Base-by-base conservation (phyloP, 2,329 filamentous ascomycete genomes). In the Scytalidium lignicola region DNA sequence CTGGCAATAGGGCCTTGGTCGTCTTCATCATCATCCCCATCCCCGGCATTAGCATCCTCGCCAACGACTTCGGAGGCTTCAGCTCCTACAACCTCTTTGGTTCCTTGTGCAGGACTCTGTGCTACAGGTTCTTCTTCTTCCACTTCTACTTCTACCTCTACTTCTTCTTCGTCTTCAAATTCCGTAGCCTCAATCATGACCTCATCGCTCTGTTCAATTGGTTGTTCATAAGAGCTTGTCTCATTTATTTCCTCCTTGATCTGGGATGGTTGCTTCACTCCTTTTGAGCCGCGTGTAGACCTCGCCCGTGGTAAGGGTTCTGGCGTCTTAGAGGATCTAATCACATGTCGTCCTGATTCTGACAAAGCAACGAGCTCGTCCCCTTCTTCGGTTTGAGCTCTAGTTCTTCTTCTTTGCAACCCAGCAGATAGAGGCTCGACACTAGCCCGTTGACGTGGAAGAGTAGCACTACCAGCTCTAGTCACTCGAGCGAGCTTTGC, bases 291-390 rank as follows among this genome's bases (percentile, higher is more conserved):
- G 52, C 62, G 53, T 21, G 50, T 58, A 2, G 53, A 41, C 51
- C 61, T 56, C n/a, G 20, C 10, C 44, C 59, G 71, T 13, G 66
- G 60, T 17, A 70, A 61, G 2, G 73, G 61, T 54, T 85, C 80
- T 0, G 81, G 80, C 55, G 78, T 83, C 48, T 70, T 70, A 22
- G 78, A 78, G 17, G 68, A 68, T 37, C 76, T 70, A 23, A 74
- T 67, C 2, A 70, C 74, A 54, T 85, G 80, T 49, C 71, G 74
- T n/a, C 81, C 82, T 7, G 81, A 84, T 56, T 72, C 78, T 5
- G 80, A 78, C 13, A 85, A 67, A 58, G 83, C 79, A 3, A 82
- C 63, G 6, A 82, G 72, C 41, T 81, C 77, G 23, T 77, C 74
- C 0, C 70, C 69, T 80, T 48, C 67, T 5, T 40, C 32, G 22